A percentile compares a stretch with the other conserved stretches of the same genome.
Evolutionary conservation across 208 protist genomes (phyloP).

Genomic region (Lotmaria passim): DNA sequence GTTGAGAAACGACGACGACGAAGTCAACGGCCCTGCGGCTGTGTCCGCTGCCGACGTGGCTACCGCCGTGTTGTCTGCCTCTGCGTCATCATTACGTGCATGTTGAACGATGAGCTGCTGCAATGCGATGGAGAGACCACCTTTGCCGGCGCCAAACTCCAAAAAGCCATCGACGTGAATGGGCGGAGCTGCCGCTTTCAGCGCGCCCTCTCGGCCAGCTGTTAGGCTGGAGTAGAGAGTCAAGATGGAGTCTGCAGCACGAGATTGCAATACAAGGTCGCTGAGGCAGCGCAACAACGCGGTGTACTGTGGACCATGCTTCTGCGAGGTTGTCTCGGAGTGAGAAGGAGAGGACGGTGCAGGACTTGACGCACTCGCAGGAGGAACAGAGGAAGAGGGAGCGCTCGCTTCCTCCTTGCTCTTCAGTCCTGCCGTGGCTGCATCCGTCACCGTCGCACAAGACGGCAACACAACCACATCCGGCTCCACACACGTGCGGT

Average conservation of each 20-base stretch:
- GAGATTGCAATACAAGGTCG: slow-evolving; percentile 29
- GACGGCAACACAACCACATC: slow-evolving; percentile 28
- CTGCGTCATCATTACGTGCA: not conserved
- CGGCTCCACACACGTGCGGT: slow-evolving; percentile 23
- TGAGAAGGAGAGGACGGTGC: not conserved
- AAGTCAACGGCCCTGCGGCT: not conserved
- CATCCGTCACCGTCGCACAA: not conserved
- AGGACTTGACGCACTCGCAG: not conserved
- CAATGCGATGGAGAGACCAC: slow-evolving; percentile 68
- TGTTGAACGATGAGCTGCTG: slow-evolving; percentile 45
- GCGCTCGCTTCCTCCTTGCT: not conserved
- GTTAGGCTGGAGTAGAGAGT: not conserved
- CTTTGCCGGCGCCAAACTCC: slow-evolving; percentile 82
- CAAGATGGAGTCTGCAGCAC: slow-evolving; percentile 10
- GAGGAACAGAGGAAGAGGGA: not conserved
- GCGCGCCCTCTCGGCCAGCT: not conserved
- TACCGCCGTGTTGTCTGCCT: not conserved
- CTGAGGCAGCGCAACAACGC: slow-evolving; percentile 58
- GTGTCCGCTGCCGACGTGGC: not conserved
- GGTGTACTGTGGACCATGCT: slow-evolving; percentile 72
- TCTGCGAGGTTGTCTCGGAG: slow-evolving; percentile 36
- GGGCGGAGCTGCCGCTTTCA: not conserved
- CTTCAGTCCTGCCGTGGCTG: not conserved
- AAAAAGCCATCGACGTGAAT: slow-evolving; percentile 52
- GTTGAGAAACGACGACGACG: slow-evolving; percentile 22